Evolutionary conservation across 176 grass and related monocot species (phyloP), one percentile per base, ranked within the genome.

Genomic region (Oryza meridionalis): DNA sequence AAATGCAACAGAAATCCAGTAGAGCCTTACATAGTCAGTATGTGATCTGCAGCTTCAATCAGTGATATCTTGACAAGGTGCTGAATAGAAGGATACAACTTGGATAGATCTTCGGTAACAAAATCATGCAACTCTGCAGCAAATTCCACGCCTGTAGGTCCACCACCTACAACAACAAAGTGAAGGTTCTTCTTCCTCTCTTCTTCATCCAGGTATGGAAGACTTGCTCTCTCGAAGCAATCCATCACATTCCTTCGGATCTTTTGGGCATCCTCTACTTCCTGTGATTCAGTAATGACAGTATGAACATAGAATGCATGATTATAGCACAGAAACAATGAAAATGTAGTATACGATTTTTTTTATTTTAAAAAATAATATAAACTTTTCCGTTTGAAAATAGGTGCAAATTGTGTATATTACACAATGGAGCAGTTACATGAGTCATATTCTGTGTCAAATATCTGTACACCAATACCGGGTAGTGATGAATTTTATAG

Each of bases 101-200:
- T 99, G 71, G 91, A 82, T 58, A 99, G 88, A 89, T 99, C 96
- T 83, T 99, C 89, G 11, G 89, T 75, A 44, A 99, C 91, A 85
- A 99, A 99, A 82, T 99, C 96, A 17, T 94, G 96, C 78, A 99
- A 83, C 81, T 93, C 90, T 42, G 93, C 88, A 19, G 96, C 93
- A 81, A 99, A 99, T 91, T 99, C 96, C 72, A 99, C 93, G 1
- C 96, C 96, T 5, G 96, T 94, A 80, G 96, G 96, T 66, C 96
- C 96, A 88, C 96, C 96, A 80, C 96, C 96, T 76, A 99, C 80
- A 68, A 99, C 66, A 44, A 99, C 89, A 72, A 99, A 98, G 88
- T 98, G 96, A 47, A 98, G 89, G 84, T 90, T 94, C 63, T 91
- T 98, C 86, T 87, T 95, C 78, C 85, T 93, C 83, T 95, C 93